phyloP scores from a whole-genome alignment of 148 eudicot genomes.

The Rhododendron molle region DNA sequence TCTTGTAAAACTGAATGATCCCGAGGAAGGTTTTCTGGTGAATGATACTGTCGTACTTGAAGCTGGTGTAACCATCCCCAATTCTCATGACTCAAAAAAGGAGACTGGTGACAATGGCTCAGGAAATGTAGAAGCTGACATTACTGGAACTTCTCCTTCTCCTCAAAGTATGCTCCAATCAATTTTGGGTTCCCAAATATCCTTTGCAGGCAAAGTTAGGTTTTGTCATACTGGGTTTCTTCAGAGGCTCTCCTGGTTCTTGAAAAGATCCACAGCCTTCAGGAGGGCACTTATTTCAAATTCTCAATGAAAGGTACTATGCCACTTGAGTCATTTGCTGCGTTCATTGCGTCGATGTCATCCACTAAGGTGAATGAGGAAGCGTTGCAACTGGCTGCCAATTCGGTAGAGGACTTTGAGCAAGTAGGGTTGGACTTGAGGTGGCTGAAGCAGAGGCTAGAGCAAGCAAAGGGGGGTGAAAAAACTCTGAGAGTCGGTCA shows the following conservation, averaged over 20 bases:
- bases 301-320: background rate
- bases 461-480: background rate
- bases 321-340: background rate
- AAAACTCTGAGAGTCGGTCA: background rate
- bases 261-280: background rate
- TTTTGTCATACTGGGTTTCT: slow-evolving; percentile 9
- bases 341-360: background rate
- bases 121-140: background rate
- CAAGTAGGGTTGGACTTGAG: background rate
- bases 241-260: background rate
- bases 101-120: background rate
- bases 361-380: background rate
- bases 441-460: slow-evolving; percentile 3
- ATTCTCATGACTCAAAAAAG: too few relatives aligned
- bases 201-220: background rate
- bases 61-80: too few relatives aligned
- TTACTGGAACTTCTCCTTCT: background rate
- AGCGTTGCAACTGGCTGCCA: background rate
- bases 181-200: slow-evolving; percentile 28
- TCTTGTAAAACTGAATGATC: slow-evolving; percentile 76
- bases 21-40: slow-evolving; percentile 26
- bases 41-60: too few relatives aligned
- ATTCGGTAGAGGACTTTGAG: background rate
- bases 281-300: background rate
- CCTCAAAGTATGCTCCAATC: too few relatives aligned